Evolutionary conservation across 768 basidiomycete genomes (phyloP).

Genomic region (Naganishia vishniacii): DNA sequence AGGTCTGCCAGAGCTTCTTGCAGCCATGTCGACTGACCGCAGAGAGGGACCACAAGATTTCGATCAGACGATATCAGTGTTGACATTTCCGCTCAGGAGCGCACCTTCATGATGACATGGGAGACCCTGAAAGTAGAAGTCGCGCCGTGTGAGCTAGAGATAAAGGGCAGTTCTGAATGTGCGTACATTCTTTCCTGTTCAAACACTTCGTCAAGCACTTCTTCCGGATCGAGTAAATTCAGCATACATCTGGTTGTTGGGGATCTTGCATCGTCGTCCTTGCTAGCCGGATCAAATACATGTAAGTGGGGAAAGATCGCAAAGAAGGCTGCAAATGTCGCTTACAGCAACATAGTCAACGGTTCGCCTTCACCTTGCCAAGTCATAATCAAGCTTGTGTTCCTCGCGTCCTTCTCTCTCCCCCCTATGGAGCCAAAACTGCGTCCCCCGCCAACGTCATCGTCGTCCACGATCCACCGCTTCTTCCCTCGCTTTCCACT

Average conservation of each 20-base stretch:
- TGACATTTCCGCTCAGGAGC: not conserved
- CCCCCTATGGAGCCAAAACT: slow-evolving; percentile 5
- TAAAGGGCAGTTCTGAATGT: not conserved
- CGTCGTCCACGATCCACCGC: slow-evolving; percentile 49
- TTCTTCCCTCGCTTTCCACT: slow-evolving; percentile 50
- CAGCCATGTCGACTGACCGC: slow-evolving; percentile 75
- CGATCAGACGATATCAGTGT: not conserved
- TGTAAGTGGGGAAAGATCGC: too few species aligned
- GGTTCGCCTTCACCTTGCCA: slow-evolving; percentile 75
- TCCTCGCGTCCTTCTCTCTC: slow-evolving; percentile 50
- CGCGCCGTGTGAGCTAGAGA: slow-evolving; percentile 7
- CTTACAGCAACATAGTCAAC: slow-evolving; percentile 67
- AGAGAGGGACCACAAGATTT: not conserved
- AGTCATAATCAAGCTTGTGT: slow-evolving; percentile 77
- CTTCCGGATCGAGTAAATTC: slow-evolving; percentile 72
- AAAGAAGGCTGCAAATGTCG: too few species aligned
- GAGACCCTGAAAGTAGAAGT: slow-evolving; percentile 55
- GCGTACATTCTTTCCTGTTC: slow-evolving; percentile 62
- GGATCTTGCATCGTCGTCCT: slow-evolving; percentile 40
- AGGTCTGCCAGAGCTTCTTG: slow-evolving; percentile 86
- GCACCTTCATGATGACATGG: slow-evolving; percentile 78
- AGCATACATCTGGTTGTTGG: slow-evolving; percentile 46
- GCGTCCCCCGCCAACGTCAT: slow-evolving; percentile 46
- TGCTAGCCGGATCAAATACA: slow-evolving; percentile 29
- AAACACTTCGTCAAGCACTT: slow-evolving; percentile 72